A percentile compares a stretch with the other conserved stretches of the same genome.
phyloP scores from a whole-genome alignment of 2,329 filamentous ascomycete species.

The Xylariaceae sp. region DNA sequence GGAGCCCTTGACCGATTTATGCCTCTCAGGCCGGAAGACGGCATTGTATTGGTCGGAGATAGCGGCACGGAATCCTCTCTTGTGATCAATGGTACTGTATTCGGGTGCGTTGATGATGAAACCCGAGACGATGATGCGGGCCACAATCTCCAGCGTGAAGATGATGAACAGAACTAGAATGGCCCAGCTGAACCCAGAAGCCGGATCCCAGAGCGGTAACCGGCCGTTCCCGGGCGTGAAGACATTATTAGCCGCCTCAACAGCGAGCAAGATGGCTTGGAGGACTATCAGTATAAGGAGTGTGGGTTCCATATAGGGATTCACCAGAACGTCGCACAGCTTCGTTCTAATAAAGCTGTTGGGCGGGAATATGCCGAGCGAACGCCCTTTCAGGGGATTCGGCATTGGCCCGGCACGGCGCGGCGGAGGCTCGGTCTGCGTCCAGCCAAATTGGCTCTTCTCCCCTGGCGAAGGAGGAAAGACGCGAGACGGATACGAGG shows the following conservation, averaged over 20 bases:
- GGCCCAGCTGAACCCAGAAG: slow-evolving; percentile 64
- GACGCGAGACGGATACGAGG: slow-evolving; percentile 44
- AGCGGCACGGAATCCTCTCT: slow-evolving; percentile 64
- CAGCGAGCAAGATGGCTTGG: slow-evolving; percentile 78
- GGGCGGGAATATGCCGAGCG: slow-evolving; percentile 75
- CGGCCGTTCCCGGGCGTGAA: slow-evolving; percentile 54
- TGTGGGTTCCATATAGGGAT: slow-evolving; percentile 77
- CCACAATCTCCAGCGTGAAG: slow-evolving; percentile 78
- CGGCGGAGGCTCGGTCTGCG: slow-evolving; percentile 21
- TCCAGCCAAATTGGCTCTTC: slow-evolving; percentile 32
- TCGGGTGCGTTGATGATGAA: slow-evolving; percentile 85
- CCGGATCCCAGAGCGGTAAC: slow-evolving; percentile 55
- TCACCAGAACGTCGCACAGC: slow-evolving; percentile 77
- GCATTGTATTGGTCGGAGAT: slow-evolving; percentile 68
- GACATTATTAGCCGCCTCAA: slow-evolving; percentile 71
- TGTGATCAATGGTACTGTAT: slow-evolving; percentile 83
- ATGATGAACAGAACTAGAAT: slow-evolving; percentile 78
- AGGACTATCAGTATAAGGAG: slow-evolving; percentile 82
- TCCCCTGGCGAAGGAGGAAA: slow-evolving; percentile 36
- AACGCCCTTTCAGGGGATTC: slow-evolving; percentile 82
- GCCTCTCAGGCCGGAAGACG: slow-evolving; percentile 75
- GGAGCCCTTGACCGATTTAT: slow-evolving; percentile 54
- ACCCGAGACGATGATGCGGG: slow-evolving; percentile 85
- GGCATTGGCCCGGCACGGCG: slow-evolving; percentile 33
- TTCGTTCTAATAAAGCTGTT: slow-evolving; percentile 65